Evolutionary conservation across 2,329 filamentous ascomycete genomes (phyloP).

Genomic region (Bipolaris oryzae): DNA sequence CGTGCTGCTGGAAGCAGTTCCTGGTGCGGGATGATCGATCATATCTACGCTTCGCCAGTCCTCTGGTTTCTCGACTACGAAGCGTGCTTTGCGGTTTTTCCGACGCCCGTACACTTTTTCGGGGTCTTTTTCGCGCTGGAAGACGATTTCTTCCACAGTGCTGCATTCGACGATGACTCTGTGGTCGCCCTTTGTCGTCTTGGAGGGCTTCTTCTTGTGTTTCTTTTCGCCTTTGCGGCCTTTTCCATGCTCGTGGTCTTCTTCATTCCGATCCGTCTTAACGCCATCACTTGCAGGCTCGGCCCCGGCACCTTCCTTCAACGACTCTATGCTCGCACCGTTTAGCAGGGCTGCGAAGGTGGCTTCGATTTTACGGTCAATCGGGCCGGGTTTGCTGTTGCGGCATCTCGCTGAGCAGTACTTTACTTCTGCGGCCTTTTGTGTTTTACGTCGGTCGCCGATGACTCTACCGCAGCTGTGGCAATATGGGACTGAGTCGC

Average conservation of each 20-base stretch:
- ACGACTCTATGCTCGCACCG: slow-evolving; percentile 37
- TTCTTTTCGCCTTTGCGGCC: slow-evolving; percentile 18
- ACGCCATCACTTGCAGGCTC: slow-evolving; percentile 1
- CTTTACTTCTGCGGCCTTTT: slow-evolving; percentile 51
- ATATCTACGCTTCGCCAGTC: slow-evolving; percentile 56
- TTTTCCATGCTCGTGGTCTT: not conserved
- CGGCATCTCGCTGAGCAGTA: slow-evolving; percentile 65
- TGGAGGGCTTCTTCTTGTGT: slow-evolving; percentile 38
- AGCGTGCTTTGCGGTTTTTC: slow-evolving; percentile 54
- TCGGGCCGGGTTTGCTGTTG: slow-evolving; percentile 56
- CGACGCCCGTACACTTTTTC: slow-evolving; percentile 54
- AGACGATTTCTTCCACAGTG: slow-evolving; percentile 58
- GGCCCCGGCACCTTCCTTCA: slow-evolving; percentile 25
- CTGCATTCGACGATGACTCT: slow-evolving; percentile 58
- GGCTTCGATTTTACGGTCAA: slow-evolving; percentile 61
- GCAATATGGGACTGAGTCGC: slow-evolving; percentile 61
- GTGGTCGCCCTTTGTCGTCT: slow-evolving; percentile 56
- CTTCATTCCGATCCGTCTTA: not conserved
- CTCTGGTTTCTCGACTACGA: slow-evolving; percentile 46
- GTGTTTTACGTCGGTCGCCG: slow-evolving; percentile 47
- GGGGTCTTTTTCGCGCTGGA: slow-evolving; percentile 54
- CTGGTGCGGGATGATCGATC: slow-evolving; percentile 35
- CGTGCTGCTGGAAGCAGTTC: not conserved
- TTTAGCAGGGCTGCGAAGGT: slow-evolving; percentile 54
- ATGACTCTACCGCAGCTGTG: slow-evolving; percentile 64